Conservation (phyloP, 169 alveolate genomes). For the Eimeria mitis region DNA sequence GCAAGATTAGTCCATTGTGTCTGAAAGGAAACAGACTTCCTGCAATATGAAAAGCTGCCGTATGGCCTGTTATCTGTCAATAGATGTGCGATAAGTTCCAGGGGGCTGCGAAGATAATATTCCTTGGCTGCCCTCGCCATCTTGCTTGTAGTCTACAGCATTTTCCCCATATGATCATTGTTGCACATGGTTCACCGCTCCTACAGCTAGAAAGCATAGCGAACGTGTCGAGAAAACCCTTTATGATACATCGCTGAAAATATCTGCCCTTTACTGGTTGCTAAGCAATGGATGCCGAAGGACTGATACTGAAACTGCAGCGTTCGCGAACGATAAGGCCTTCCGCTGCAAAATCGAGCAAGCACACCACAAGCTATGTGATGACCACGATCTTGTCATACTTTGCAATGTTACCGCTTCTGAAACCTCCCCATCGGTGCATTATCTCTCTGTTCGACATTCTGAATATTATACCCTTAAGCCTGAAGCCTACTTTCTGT, state of each 20-base stretch:
- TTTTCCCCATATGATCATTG: no score
- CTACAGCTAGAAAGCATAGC: no score
- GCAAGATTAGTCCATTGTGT: not conserved
- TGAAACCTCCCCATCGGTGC: not conserved
- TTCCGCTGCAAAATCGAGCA: not conserved
- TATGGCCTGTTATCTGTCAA: no score
- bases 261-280: not conserved
- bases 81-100: no score
- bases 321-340: not conserved
- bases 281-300: no score
- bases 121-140: no score
- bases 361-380: not conserved
- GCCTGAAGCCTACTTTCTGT: not conserved
- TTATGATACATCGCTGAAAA: no score
- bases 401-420: not conserved
- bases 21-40: not conserved
- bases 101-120: no score
- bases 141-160: no score
- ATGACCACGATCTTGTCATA: not conserved
- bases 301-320: not conserved
- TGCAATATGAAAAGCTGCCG: not conserved
- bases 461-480: no score
- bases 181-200: no score
- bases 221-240: no score
- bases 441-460: not conserved